Conservation (phyloP, 768 basidiomycete genomes). For the Coprinopsis strossmayeri region DNA sequence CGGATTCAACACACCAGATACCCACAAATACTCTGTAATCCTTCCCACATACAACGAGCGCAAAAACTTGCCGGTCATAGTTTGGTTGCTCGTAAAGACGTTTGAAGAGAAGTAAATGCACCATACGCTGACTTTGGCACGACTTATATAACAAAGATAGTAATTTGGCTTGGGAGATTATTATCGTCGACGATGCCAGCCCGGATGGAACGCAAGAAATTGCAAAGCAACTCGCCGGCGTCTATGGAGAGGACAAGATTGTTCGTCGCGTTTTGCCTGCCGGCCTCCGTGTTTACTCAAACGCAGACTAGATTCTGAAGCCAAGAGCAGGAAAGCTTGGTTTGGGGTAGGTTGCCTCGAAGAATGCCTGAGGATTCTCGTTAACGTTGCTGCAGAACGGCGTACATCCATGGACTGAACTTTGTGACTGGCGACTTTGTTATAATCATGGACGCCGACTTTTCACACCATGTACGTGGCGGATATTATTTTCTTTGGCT, state of each 20-base stretch:
- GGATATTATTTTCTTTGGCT: constrained; percentile 2
- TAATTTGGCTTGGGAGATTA: constrained; percentile 77
- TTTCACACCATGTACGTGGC: constrained; percentile 81
- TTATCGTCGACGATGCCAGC: constrained; percentile 88
- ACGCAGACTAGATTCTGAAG: constrained; percentile 56
- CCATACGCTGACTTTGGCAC: constrained; percentile 8
- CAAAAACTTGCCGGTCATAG: constrained; percentile 82
- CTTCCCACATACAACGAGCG: constrained; percentile 93
- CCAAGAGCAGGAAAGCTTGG: constrained; percentile 89
- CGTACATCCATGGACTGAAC: constrained; percentile 87
- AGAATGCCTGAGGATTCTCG: not conserved
- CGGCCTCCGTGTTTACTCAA: not conserved
- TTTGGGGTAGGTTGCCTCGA: constrained; percentile 53
- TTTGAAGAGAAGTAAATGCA: constrained; percentile 67
- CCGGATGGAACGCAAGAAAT: constrained; percentile 92
- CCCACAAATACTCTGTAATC: constrained; percentile 86
- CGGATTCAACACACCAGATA: constrained; percentile 40
- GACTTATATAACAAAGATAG: constrained; percentile 28
- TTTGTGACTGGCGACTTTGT: constrained; percentile 90
- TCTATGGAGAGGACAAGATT: constrained; percentile 83
- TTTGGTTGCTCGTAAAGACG: constrained; percentile 77
- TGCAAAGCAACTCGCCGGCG: constrained; percentile 65
- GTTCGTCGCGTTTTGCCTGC: constrained; percentile 27
- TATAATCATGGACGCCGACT: constrained; percentile 96
- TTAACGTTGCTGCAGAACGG: constrained; percentile 50